These are phyloP conservation scores for Aureobasidium sp. DNA, from an alignment of 2,329 filamentous ascomycete genomes.

Conservation along the genomic window DNA sequence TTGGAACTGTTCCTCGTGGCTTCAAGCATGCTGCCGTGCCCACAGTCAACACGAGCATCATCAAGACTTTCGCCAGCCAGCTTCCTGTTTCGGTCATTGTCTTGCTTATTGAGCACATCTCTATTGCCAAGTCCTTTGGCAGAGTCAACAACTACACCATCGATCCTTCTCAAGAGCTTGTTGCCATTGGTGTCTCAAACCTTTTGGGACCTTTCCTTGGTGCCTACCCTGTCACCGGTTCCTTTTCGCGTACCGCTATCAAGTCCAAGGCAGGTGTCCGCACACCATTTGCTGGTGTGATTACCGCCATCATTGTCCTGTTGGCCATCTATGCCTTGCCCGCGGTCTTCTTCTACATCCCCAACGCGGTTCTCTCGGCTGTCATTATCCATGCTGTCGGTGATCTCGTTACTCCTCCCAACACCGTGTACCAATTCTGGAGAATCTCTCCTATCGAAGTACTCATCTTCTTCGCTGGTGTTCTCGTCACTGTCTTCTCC, in stretches of 20 bases:
- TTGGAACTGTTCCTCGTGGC: conserved; percentile 73
- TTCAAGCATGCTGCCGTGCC: conserved; percentile 77
- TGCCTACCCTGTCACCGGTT: conserved; percentile 86
- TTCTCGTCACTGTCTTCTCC: conserved; percentile 80
- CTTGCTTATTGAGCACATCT: conserved; percentile 93
- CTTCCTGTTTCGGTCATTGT: conserved; percentile 86
- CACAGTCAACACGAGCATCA: conserved; percentile 56
- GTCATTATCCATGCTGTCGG: conserved; percentile 96
- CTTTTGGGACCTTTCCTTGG: conserved; percentile 86
- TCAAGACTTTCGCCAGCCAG: conserved; percentile 61
- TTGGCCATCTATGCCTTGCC: conserved; percentile 85
- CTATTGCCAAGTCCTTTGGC: conserved; percentile 94
- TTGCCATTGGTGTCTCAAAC: conserved; percentile 88
- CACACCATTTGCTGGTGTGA: conserved; percentile 81
- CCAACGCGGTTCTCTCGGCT: conserved; percentile 68
- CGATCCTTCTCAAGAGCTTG: conserved; percentile 89
- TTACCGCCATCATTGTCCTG: conserved; percentile 79
- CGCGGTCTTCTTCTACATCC: conserved; percentile 89
- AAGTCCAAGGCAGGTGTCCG: conserved; percentile 94
- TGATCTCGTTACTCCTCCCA: conserved; percentile 84
- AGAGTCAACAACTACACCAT: conserved; percentile 95
- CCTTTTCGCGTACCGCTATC: conserved; percentile 93
- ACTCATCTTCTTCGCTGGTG: conserved; percentile 86
- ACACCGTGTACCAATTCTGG: conserved; percentile 94
- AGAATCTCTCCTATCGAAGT: conserved; percentile 84